A percentile compares a stretch with the other conserved stretches of the same genome.
Evolutionary conservation across 2,329 filamentous ascomycete genomes (phyloP).

Genomic region (Leptoxyphium fumago): DNA sequence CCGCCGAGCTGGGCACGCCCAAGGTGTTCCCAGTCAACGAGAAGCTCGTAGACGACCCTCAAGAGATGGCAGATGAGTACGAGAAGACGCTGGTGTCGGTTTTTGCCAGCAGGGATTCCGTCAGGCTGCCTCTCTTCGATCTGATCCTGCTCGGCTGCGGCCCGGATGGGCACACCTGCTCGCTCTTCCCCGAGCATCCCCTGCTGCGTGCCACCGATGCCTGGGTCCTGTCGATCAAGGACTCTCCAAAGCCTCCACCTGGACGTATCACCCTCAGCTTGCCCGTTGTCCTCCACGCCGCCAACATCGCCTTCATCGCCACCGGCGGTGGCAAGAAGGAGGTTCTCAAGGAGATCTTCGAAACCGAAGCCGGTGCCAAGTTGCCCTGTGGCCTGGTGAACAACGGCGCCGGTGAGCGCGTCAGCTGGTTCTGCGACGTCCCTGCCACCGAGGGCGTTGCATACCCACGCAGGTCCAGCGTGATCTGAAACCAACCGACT

Average conservation of each 20-base stretch:
- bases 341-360: slow-evolving; percentile 85
- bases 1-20: slow-evolving; percentile 48
- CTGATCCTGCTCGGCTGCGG: slow-evolving; percentile 85
- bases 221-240: slow-evolving; percentile 83
- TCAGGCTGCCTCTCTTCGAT: slow-evolving; percentile 90
- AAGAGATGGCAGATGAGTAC: slow-evolving; percentile 88
- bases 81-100: slow-evolving; percentile 72
- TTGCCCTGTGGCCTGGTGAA: slow-evolving; percentile 85
- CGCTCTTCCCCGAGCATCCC: slow-evolving; percentile 79
- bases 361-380: slow-evolving; percentile 52
- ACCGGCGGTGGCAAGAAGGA: slow-evolving; percentile 83
- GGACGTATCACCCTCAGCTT: slow-evolving; percentile 83
- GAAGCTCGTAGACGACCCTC: slow-evolving; percentile 55
- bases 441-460: slow-evolving; percentile 71
- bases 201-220: slow-evolving; percentile 74
- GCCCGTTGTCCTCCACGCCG: slow-evolving; percentile 74
- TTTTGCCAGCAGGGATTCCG: slow-evolving; percentile 85
- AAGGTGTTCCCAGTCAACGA: slow-evolving; percentile 67
- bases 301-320: slow-evolving; percentile 80
- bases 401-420: slow-evolving; percentile 64
- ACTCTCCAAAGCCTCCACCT: slow-evolving; percentile 88
- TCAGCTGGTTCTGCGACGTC: slow-evolving; percentile 89
- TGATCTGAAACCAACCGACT: slow-evolving; percentile 9
- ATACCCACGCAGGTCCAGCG: slow-evolving; percentile 59
- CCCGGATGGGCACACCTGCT: slow-evolving; percentile 94